phyloP scores from a whole-genome alignment of 768 basidiomycete species.

The Cytidiella melzeri region DNA sequence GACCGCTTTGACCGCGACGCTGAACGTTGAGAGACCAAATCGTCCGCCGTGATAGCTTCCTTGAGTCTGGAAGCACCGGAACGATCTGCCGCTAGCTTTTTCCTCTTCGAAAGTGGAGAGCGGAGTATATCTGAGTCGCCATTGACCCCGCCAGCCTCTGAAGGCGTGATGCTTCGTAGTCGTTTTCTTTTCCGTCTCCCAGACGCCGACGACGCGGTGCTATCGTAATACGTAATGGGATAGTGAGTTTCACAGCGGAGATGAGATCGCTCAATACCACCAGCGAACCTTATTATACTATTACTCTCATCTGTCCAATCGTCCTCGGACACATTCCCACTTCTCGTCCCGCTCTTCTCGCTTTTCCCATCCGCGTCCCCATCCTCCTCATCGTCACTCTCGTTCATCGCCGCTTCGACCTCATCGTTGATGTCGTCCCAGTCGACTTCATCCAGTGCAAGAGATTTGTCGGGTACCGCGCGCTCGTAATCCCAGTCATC shows the following conservation, averaged over 20 bases:
- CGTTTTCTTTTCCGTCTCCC: slow-evolving; percentile 55
- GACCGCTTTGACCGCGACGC: slow-evolving; percentile 14
- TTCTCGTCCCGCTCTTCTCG: slow-evolving; percentile 34
- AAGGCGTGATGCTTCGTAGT: slow-evolving; percentile 65
- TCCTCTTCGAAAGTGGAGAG: slow-evolving; percentile 76
- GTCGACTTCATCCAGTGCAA: slow-evolving; percentile 60
- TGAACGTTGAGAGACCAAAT: slow-evolving; percentile 10
- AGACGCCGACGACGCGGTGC: slow-evolving; percentile 35
- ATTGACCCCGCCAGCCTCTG: slow-evolving; percentile 36
- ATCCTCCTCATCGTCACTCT: slow-evolving; percentile 62
- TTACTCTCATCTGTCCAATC: slow-evolving; percentile 47
- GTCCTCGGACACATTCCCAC: slow-evolving; percentile 42
- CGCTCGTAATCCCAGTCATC: slow-evolving; percentile 60
- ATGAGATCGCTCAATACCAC: neutral
- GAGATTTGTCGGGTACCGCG: slow-evolving; percentile 24
- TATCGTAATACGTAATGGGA: neutral
- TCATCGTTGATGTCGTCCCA: slow-evolving; percentile 85
- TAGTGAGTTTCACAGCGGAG: neutral
- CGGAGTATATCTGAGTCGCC: slow-evolving; percentile 38
- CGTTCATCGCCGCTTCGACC: slow-evolving; percentile 81
- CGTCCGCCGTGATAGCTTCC: slow-evolving; percentile 39
- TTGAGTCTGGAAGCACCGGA: slow-evolving; percentile 63
- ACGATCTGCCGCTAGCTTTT: slow-evolving; percentile 64
- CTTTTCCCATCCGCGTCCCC: slow-evolving; percentile 20
- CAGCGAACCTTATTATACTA: slow-evolving; percentile 38